These are phyloP conservation scores for Phytophthora uliginosa DNA, from an alignment of 352 stramenopile genomes.

Conservation along the genomic window DNA sequence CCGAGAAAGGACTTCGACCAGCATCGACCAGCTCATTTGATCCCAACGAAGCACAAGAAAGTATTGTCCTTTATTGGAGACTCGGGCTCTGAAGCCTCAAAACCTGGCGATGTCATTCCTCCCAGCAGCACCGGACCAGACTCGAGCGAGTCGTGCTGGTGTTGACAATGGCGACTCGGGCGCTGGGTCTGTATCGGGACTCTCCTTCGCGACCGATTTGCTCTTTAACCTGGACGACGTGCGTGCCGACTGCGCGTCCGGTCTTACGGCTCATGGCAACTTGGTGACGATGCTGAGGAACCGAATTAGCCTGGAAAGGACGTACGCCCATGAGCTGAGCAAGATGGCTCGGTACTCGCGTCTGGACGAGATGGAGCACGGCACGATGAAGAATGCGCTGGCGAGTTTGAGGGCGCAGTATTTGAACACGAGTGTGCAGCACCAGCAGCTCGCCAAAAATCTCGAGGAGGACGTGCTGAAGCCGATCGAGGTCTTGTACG, in stretches of 20 bases:
- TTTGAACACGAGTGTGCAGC: constrained; percentile 86
- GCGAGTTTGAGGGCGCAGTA: constrained; percentile 77
- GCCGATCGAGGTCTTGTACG: constrained; percentile 73
- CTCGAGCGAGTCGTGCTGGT: background rate
- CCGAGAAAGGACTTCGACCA: constrained; percentile 17
- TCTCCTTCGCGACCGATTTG: constrained; percentile 78
- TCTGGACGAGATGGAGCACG: constrained; percentile 65
- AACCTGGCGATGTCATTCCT: background rate
- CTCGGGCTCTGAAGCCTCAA: background rate
- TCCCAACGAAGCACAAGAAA: background rate
- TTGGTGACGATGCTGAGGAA: constrained; percentile 76
- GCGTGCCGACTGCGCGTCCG: constrained; percentile 46
- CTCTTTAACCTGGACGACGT: constrained; percentile 86
- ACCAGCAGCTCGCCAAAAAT: constrained; percentile 73
- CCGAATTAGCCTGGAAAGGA: constrained; percentile 76
- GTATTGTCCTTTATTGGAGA: background rate
- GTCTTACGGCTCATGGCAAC: constrained; percentile 64
- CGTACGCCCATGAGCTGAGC: constrained; percentile 74
- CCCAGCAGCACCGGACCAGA: background rate
- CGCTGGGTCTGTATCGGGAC: background rate
- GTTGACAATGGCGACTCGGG: background rate
- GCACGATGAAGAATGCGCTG: constrained; percentile 68
- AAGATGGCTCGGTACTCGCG: constrained; percentile 71
- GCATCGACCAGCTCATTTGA: background rate
- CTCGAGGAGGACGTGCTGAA: constrained; percentile 83